phyloP scores from a whole-genome alignment of 2,329 filamentous ascomycete genomes.

The Thyridium curvatum region DNA sequence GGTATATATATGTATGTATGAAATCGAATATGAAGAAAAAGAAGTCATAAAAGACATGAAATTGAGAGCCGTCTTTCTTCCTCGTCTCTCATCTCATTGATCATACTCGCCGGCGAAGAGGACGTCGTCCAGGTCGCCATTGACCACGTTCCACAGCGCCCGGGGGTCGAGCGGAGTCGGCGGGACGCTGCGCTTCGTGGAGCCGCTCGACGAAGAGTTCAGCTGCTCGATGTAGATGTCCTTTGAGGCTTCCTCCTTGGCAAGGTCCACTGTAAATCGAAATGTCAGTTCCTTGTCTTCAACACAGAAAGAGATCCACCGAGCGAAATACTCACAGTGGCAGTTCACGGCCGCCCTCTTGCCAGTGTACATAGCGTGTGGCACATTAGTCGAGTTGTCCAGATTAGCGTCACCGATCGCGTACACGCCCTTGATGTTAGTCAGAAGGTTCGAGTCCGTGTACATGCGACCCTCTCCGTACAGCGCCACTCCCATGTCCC shows the following conservation, averaged over 20 bases:
- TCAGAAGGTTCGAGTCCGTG: slow-evolving; percentile 31
- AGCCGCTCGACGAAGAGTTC: slow-evolving; percentile 10
- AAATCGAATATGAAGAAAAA: no score
- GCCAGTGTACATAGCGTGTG: slow-evolving; percentile 53
- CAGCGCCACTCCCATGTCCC: slow-evolving; percentile 39
- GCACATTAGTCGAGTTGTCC: slow-evolving; percentile 54
- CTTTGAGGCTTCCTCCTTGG: slow-evolving; percentile 27
- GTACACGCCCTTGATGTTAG: slow-evolving; percentile 48
- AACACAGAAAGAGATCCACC: not conserved
- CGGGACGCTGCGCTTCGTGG: slow-evolving; percentile 18
- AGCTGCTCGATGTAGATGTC: slow-evolving; percentile 19
- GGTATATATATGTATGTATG: no score
- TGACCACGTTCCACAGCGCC: slow-evolving; percentile 38
- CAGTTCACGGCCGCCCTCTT: slow-evolving; percentile 51
- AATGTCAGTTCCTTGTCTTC: not conserved
- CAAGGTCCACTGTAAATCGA: slow-evolving; percentile 29
- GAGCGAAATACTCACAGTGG: slow-evolving; percentile 48
- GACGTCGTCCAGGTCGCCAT: slow-evolving; percentile 32
- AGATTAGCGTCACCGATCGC: slow-evolving; percentile 55
- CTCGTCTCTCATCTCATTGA: not conserved
- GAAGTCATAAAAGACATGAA: no score
- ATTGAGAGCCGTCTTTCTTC: no score
- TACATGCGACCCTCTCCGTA: slow-evolving; percentile 32
- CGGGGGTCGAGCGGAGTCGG: slow-evolving; percentile 25
- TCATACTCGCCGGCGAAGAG: slow-evolving; percentile 39